A percentile compares a stretch with the other conserved stretches of the same genome.
Conservation (phyloP, 352 stramenopile genomes). For the Phytophthora capsici region DNA sequence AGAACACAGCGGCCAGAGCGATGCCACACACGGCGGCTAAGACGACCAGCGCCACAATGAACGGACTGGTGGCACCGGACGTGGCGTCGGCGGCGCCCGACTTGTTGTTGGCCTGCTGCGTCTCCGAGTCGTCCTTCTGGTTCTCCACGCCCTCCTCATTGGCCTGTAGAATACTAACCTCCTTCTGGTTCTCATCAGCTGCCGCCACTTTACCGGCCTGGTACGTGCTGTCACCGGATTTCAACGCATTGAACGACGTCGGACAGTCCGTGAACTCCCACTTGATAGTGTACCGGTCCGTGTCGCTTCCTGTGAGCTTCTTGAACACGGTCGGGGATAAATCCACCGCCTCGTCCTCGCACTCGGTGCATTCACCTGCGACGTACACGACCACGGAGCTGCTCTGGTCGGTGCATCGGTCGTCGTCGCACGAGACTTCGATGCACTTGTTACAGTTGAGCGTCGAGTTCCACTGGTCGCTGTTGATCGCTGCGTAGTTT, state of each 20-base stretch:
- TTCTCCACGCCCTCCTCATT: slow-evolving; percentile 35
- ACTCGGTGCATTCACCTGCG: slow-evolving; percentile 64
- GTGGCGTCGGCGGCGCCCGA: background rate
- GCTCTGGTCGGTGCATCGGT: slow-evolving; percentile 42
- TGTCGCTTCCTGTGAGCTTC: slow-evolving; percentile 41
- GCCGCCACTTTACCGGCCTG: slow-evolving; percentile 32
- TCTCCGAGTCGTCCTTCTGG: slow-evolving; percentile 20
- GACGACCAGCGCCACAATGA: slow-evolving; percentile 32
- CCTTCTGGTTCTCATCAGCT: slow-evolving; percentile 6
- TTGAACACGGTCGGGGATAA: slow-evolving; percentile 47
- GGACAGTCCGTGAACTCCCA: slow-evolving; percentile 58
- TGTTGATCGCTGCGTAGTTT: slow-evolving; percentile 69
- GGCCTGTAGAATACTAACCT: slow-evolving; percentile 40
- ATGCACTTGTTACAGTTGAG: slow-evolving; percentile 63
- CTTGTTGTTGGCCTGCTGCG: slow-evolving; percentile 25
- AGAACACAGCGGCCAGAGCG: slow-evolving; percentile 28
- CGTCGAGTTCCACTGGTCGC: slow-evolving; percentile 53
- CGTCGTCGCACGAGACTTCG: slow-evolving; percentile 57
- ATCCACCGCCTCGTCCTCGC: slow-evolving; percentile 57
- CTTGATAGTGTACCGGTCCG: slow-evolving; percentile 36
- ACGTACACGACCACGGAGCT: slow-evolving; percentile 55
- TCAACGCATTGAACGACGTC: slow-evolving; percentile 16
- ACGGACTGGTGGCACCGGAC: slow-evolving; percentile 17
- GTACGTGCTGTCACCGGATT: slow-evolving; percentile 16
- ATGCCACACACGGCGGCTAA: slow-evolving; percentile 18